Conservation (phyloP, 306 rosid genomes). For the Lablab purpureus region DNA sequence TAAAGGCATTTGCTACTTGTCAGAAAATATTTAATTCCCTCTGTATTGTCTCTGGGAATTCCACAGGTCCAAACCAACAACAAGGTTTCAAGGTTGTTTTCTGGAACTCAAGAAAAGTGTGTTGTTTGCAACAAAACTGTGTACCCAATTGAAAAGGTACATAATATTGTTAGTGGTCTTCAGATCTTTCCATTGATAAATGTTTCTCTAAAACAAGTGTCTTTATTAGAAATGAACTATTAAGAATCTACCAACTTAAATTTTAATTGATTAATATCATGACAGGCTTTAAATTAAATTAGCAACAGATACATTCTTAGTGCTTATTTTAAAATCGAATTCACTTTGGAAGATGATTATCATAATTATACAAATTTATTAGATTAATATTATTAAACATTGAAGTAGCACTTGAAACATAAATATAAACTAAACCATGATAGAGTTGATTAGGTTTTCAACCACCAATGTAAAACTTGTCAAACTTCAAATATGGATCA, state of each 20-base stretch:
- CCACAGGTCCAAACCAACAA: constrained; percentile 68
- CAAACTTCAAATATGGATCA: not conserved
- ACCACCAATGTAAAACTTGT: not conserved
- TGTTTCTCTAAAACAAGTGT: not conserved
- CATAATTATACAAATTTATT: not conserved
- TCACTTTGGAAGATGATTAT: constrained; percentile 12
- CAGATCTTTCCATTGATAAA: not conserved
- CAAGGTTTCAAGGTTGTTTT: constrained; percentile 77
- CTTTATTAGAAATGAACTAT: not conserved
- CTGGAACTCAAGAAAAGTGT: constrained; percentile 95
- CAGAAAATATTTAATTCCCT: not conserved
- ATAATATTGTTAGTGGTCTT: constrained; percentile 4
- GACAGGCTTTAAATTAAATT: not conserved
- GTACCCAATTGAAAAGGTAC: constrained; percentile 94
- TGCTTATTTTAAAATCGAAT: constrained; percentile 19
- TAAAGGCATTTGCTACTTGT: constrained; percentile 12
- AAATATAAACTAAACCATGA: not conserved
- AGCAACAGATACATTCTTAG: not conserved
- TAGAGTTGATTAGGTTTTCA: not conserved
- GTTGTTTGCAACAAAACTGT: constrained; percentile 85
- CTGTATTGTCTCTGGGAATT: constrained; percentile 41
- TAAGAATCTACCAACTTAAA: constrained; percentile 1
- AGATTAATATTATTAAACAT: constrained; percentile 23
- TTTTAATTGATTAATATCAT: constrained; percentile 11
- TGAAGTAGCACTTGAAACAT: constrained; percentile 7